These are phyloP conservation scores for Ceratobasidium sp. DNA, from an alignment of 1,284 basidiomycete genomes.

Conservation along the genomic window DNA sequence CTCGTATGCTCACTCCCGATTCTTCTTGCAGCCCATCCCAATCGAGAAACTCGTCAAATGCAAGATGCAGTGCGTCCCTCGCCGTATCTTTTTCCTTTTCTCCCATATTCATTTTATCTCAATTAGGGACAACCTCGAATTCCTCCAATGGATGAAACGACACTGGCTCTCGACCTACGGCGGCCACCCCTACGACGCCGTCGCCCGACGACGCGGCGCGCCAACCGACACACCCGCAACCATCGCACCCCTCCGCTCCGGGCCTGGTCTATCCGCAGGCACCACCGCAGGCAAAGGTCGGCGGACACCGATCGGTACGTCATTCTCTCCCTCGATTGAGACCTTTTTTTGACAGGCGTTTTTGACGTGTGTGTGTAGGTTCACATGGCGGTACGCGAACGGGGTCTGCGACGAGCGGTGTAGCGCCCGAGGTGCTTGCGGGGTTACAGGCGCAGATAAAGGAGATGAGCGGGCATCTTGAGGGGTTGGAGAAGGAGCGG, in stretches of 20 bases:
- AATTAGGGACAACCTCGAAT: slow-evolving; percentile 94
- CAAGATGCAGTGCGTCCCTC: slow-evolving; percentile 91
- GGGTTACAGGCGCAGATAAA: slow-evolving; percentile 80
- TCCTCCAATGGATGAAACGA: slow-evolving; percentile 96
- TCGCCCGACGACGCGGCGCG: slow-evolving; percentile 79
- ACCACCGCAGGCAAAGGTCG: slow-evolving; percentile 45
- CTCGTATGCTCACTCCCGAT: slow-evolving; percentile 3
- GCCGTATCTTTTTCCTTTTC: slow-evolving; percentile 8
- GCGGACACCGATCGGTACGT: slow-evolving; percentile 68
- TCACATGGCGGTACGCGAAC: slow-evolving; percentile 39
- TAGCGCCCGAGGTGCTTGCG: slow-evolving; percentile 57
- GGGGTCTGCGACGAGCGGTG: slow-evolving; percentile 48
- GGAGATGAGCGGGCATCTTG: slow-evolving; percentile 85
- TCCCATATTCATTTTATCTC: background rate
- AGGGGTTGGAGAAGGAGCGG: slow-evolving; percentile 92
- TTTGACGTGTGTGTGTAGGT: no score
- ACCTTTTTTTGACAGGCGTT: background rate
- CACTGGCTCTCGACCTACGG: slow-evolving; percentile 95
- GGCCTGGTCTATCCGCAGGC: slow-evolving; percentile 47
- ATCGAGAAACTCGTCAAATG: slow-evolving; percentile 95
- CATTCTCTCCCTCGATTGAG: background rate
- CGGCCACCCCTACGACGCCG: slow-evolving; percentile 90
- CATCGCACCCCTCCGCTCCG: slow-evolving; percentile 68
- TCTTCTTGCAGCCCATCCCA: slow-evolving; percentile 78
- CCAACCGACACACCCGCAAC: slow-evolving; percentile 77